Base-by-base conservation (phyloP, 805 yeast species). In the Saccharomyces kudriavzevii region DNA sequence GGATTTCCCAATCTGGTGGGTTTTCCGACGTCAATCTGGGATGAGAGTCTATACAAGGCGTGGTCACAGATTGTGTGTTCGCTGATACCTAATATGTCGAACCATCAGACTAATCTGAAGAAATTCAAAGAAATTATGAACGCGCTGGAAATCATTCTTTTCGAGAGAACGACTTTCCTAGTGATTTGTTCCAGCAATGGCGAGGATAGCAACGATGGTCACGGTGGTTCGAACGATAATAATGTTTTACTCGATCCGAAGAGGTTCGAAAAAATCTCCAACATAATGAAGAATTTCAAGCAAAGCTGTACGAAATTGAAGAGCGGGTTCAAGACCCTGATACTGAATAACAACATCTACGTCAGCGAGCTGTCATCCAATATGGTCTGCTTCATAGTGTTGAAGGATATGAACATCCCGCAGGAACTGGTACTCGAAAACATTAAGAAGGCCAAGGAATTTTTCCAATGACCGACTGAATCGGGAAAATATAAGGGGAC, bases 51-150 rank as follows among this genome's bases (percentile, higher is more conserved):
- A 54, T 94, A 92, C 69, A 91, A 87, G 68, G 99, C 99, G 1
- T 94, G 99, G 99, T 88, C 96, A 2, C 87, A 84, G 49, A 92
- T 94, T 55, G 97, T 94, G 35, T 91, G 98, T 65, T 87, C 97
- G 1, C 76, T 94, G 60, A 92, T 94, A 54, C 97, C 99, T 13
- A 92, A 94, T 64, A 91, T 92, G 80, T 77, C 81, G 40, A 72
- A 83, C 14, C 87, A 89, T 64, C 92, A 92, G 68, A 80, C 80
- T 54, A 86, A 88, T 65, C 74, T 94, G 55, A 72, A 83, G 48
- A 84, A 82, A 60, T 81, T 94, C 64, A 87, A 90, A 58, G 74
- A 78, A 25, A 79, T 88, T 17, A 72, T 90, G 53, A 85, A 86
- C 57, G 96, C 97, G 0, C 87, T 86, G 60, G 98, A 92, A 65